Conservation (phyloP, 345 rosid genomes). For the Nephelium lappaceum region DNA sequence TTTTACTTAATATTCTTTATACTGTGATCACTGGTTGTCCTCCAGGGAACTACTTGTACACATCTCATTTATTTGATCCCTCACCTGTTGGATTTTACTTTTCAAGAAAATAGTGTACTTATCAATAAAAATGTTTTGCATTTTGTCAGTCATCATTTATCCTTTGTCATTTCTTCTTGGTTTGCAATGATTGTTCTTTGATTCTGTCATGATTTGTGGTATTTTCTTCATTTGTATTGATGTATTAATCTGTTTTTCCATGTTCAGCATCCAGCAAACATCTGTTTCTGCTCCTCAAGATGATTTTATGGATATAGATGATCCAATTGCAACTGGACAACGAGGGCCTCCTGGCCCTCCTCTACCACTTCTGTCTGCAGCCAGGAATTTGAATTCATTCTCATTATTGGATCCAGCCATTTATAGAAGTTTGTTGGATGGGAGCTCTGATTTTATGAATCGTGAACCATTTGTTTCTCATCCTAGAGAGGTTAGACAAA, state of each 20-base stretch:
- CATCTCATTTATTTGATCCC: background rate
- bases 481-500: conserved; percentile 86
- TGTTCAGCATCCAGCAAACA: conserved; percentile 38
- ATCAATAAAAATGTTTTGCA: background rate
- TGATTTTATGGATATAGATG: conserved; percentile 91
- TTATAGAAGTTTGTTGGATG: conserved; percentile 43
- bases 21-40: background rate
- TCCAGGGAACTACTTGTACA: background rate
- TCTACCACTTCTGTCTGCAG: conserved; percentile 36
- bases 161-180: background rate
- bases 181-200: background rate
- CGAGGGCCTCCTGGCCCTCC: conserved; percentile 46
- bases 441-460: conserved; percentile 43
- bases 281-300: conserved; percentile 44
- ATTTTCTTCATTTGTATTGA: background rate
- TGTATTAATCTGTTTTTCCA: conserved; percentile 7
- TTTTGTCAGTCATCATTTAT: background rate
- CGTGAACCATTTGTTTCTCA: conserved; percentile 66
- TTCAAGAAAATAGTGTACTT: background rate
- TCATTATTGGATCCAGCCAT: conserved; percentile 54
- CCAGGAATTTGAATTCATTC: conserved; percentile 43
- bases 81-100: background rate
- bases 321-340: conserved; percentile 49
- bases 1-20: background rate
- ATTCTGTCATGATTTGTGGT: background rate